Evolutionary conservation across 768 basidiomycete genomes (phyloP).

Genomic region (Galerina sulciceps): DNA sequence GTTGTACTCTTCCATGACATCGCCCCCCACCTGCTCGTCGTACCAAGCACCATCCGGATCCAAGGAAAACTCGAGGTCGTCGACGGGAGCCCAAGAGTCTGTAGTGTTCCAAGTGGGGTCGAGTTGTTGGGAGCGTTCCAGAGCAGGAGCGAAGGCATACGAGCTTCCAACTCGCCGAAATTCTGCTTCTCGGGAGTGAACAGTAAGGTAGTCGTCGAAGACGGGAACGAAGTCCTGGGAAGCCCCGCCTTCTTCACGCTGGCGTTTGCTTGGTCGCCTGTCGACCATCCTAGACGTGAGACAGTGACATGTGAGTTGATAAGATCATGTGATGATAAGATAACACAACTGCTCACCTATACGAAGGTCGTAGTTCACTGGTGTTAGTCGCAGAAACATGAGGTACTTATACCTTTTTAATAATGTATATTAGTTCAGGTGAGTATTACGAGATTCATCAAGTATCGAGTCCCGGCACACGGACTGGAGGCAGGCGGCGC

Average conservation of each 20-base stretch:
- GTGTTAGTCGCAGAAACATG: no score
- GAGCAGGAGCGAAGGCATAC: not conserved
- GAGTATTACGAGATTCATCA: no score
- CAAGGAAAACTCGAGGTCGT: slow-evolving; percentile 10
- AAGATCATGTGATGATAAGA: no score
- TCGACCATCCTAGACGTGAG: no score
- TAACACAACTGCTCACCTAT: no score
- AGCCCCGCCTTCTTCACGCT: not conserved
- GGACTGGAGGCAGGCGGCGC: no score
- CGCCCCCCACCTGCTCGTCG: slow-evolving; percentile 3
- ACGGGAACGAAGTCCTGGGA: not conserved
- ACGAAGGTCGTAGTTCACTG: no score
- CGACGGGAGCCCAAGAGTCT: slow-evolving; percentile 1
- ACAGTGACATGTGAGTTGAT: no score
- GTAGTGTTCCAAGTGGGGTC: not conserved
- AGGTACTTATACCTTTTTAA: no score
- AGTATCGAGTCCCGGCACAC: no score
- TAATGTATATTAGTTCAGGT: no score
- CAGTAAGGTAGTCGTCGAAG: not conserved
- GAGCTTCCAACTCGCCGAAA: not conserved
- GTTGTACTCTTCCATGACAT: not conserved
- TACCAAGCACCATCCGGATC: slow-evolving; percentile 10
- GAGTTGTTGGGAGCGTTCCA: not conserved
- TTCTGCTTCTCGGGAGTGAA: not conserved
- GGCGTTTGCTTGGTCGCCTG: not conserved